phyloP scores from a whole-genome alignment of 441 rosid genomes.

The Breynia disticha region DNA sequence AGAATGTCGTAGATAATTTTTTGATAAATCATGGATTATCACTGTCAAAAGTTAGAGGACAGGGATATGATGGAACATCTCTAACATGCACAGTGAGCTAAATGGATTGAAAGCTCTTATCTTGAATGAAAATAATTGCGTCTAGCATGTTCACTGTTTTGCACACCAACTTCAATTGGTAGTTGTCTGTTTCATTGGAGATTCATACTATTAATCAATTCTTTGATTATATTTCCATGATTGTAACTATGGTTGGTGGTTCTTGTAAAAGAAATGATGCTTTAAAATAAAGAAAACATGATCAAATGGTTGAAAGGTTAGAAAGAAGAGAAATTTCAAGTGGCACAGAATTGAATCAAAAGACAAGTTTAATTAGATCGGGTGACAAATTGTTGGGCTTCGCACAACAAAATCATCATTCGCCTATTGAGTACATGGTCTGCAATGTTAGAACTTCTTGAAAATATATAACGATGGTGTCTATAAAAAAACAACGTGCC shows the following conservation, averaged over 20 bases:
- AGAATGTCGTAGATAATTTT: no score
- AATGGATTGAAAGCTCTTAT: conserved; percentile 2
- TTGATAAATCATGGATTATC: background rate
- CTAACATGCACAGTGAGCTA: conserved; percentile 3
- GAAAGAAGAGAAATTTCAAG: no score
- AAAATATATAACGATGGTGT: background rate
- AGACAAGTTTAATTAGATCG: background rate
- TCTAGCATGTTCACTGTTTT: conserved; percentile 8
- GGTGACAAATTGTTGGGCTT: conserved; percentile 8
- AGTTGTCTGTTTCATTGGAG: background rate
- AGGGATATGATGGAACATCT: conserved; percentile 5
- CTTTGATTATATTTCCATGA: background rate
- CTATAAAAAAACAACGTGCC: background rate
- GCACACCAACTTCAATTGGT: background rate
- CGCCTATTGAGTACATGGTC: conserved; percentile 2
- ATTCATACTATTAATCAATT: background rate
- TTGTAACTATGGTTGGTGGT: conserved; percentile 1
- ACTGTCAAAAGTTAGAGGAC: background rate
- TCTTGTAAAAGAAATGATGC: conserved; percentile 2
- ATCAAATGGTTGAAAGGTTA: background rate
- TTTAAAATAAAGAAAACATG: background rate
- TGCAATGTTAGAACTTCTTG: background rate
- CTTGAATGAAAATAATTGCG: background rate
- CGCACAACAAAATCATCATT: conserved; percentile 1
- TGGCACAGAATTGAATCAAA: background rate